phyloP scores from a whole-genome alignment of 305 asterid genomes.

The Rubia occidens region DNA sequence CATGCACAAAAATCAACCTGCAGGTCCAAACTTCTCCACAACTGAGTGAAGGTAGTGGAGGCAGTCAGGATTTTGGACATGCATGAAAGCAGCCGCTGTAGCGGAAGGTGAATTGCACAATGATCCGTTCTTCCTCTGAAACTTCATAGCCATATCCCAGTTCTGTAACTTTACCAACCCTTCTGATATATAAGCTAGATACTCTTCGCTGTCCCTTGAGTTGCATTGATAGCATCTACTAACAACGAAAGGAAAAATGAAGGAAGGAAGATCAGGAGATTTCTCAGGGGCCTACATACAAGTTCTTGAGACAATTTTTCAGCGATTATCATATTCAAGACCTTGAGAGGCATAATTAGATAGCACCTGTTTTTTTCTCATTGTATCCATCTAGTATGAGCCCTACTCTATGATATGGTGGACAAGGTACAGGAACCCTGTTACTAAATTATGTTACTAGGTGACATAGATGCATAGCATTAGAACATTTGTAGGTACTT shows the following conservation, averaged over 20 bases:
- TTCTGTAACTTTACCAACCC: slow-evolving; percentile 50
- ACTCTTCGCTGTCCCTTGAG: slow-evolving; percentile 38
- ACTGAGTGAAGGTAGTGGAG: slow-evolving; percentile 50
- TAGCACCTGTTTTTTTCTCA: no score
- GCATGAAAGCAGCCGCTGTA: slow-evolving; percentile 68
- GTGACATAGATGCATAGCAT: neutral
- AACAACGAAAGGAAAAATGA: slow-evolving; percentile 1
- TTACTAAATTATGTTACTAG: neutral
- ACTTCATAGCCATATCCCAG: slow-evolving; percentile 54
- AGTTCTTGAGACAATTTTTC: neutral
- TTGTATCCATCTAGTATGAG: no score
- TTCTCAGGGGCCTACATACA: neutral
- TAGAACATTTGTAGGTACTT: neutral
- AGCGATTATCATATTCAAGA: neutral
- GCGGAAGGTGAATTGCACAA: slow-evolving; percentile 87
- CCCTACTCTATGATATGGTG: no score
- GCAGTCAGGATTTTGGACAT: slow-evolving; percentile 41
- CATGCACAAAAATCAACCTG: slow-evolving; percentile 34
- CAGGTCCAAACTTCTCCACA: slow-evolving; percentile 48
- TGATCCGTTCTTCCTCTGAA: slow-evolving; percentile 72
- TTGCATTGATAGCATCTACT: slow-evolving; percentile 35
- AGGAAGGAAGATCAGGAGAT: neutral
- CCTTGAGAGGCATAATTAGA: no score
- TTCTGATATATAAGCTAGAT: slow-evolving; percentile 61
- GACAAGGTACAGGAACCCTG: neutral